phyloP scores from a whole-genome alignment of 202 grass and related monocot species.

The Hordeum pubiflorum region DNA sequence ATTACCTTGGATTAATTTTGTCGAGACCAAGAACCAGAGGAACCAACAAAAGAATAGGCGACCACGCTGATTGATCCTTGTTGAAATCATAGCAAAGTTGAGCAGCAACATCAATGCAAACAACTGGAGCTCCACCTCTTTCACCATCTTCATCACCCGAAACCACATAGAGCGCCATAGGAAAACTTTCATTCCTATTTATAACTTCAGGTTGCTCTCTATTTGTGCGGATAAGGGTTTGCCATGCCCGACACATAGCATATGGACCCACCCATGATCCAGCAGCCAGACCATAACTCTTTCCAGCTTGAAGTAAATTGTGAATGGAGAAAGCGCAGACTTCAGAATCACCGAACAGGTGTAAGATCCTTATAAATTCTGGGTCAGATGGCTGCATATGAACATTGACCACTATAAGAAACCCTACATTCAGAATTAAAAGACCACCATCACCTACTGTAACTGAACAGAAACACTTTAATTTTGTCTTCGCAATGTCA shows the following conservation, averaged over 20 bases:
- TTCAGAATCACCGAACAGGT: constrained; percentile 76
- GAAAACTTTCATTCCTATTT: constrained; percentile 37
- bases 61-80: constrained; percentile 42
- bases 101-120: constrained; percentile 68
- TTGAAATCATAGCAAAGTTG: constrained; percentile 60
- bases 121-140: constrained; percentile 86
- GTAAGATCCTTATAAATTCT: constrained; percentile 66
- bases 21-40: constrained; percentile 90
- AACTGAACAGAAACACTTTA: constrained; percentile 5
- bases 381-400: constrained; percentile 77
- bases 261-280: constrained; percentile 93
- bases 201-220: constrained; percentile 28
- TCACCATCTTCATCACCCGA: constrained; percentile 94
- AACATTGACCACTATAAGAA: constrained; percentile 60
- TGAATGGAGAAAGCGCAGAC: constrained; percentile 73
- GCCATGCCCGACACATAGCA: constrained; percentile 86
- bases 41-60: constrained; percentile 76
- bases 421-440: constrained; percentile 49
- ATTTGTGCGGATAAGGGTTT: constrained; percentile 60
- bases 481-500: not conserved
- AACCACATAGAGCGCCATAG: constrained; percentile 82
- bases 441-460: constrained; percentile 39
- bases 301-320: constrained; percentile 84
- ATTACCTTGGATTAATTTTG: constrained; percentile 93
- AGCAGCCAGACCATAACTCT: constrained; percentile 59